phyloP scores from a whole-genome alignment of 1,139 yeast species.

The Suhomyces yuchorum region DNA sequence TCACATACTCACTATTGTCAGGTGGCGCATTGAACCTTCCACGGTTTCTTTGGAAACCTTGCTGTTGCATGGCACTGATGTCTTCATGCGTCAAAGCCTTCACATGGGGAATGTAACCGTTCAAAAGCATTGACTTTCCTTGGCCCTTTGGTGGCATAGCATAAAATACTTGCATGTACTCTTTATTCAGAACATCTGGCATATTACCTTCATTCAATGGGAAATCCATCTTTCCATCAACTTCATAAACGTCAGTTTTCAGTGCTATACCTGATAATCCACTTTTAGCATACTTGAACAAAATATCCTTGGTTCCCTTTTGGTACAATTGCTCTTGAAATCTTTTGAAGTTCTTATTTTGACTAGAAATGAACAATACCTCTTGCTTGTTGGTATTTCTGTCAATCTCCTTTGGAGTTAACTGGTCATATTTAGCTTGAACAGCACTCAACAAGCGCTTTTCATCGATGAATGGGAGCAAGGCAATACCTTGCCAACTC shows the following conservation, averaged over 20 bases:
- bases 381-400: constrained; percentile 72
- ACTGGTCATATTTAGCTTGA: constrained; percentile 58
- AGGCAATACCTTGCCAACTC: constrained; percentile 95
- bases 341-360: constrained; percentile 49
- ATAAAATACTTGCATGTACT: constrained; percentile 60
- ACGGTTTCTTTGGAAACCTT: constrained; percentile 33
- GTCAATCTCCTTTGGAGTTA: constrained; percentile 67
- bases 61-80: constrained; percentile 59
- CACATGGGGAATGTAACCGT: constrained; percentile 70
- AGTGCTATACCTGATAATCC: constrained; percentile 70
- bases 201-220: constrained; percentile 64
- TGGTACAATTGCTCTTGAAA: constrained; percentile 38
- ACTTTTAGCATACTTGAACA: constrained; percentile 50
- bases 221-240: constrained; percentile 50
- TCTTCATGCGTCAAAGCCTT: constrained; percentile 70
- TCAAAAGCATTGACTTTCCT: constrained; percentile 82
- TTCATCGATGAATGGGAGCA: constrained; percentile 89
- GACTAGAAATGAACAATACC: constrained; percentile 58
- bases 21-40: constrained; percentile 36
- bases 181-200: constrained; percentile 57
- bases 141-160: constrained; percentile 52
- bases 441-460: constrained; percentile 68
- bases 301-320: constrained; percentile 28
- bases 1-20: constrained; percentile 42
- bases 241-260: constrained; percentile 46